Conservation (phyloP, 2,329 filamentous ascomycete species). For the Fonsecaea nubica region DNA sequence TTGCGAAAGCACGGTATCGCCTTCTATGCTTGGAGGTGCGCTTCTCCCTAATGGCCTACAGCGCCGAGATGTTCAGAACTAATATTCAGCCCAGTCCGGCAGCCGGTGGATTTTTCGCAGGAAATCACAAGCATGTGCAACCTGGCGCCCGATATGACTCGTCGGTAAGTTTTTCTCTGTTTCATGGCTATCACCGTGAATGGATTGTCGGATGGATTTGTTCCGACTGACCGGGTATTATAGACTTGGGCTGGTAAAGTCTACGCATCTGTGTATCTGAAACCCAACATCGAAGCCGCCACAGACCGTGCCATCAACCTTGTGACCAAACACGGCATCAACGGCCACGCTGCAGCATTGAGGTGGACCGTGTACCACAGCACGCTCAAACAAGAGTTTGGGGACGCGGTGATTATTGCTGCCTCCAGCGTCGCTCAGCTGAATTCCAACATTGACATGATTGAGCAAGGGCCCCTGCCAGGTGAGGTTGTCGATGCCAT, state of each 20-base stretch:
- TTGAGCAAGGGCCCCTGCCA: slow-evolving; percentile 27
- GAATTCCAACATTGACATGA: slow-evolving; percentile 20
- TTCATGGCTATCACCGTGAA: neutral
- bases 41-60: neutral
- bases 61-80: neutral
- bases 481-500: slow-evolving; percentile 23
- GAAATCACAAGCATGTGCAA: slow-evolving; percentile 24
- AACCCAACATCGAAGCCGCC: neutral
- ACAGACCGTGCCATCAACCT: neutral
- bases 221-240: neutral
- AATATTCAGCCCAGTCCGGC: slow-evolving; percentile 31
- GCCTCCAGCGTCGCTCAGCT: slow-evolving; percentile 27
- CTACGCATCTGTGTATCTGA: neutral
- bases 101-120: slow-evolving; percentile 42
- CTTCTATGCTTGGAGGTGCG: slow-evolving; percentile 49
- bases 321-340: slow-evolving; percentile 46
- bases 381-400: slow-evolving; percentile 42
- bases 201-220: neutral
- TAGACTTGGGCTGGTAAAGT: neutral
- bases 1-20: slow-evolving; percentile 53
- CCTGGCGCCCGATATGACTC: neutral
- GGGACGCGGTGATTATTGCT: slow-evolving; percentile 43
- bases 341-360: slow-evolving; percentile 51
- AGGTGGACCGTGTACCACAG: slow-evolving; percentile 52
- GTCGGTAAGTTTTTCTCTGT: neutral